These are phyloP conservation scores for Chernovozyma sophiae-reginae DNA, from an alignment of 1,139 yeast species.

Conservation along the genomic window DNA sequence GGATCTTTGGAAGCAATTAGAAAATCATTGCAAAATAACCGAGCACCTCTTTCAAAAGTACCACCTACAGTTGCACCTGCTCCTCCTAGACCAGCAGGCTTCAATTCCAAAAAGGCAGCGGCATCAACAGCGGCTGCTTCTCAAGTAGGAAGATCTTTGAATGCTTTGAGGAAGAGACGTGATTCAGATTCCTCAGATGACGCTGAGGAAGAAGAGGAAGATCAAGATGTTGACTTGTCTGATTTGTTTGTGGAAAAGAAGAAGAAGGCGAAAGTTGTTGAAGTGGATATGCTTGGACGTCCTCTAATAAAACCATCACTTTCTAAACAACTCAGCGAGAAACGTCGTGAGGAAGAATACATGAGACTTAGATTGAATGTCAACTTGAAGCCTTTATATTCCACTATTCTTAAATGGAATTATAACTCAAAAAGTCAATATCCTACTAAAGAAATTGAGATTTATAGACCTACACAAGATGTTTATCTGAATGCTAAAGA, in stretches of 20 bases:
- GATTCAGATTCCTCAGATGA: constrained; percentile 33
- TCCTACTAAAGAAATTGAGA: constrained; percentile 48
- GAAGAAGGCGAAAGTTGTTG: constrained; percentile 31
- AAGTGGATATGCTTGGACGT: constrained; percentile 36
- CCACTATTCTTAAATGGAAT: constrained; percentile 71
- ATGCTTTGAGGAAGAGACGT: constrained; percentile 23
- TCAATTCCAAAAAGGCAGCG: constrained; percentile 41
- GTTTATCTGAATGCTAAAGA: constrained; percentile 55
- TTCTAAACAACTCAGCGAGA: constrained; percentile 24
- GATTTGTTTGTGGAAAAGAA: constrained; percentile 40
- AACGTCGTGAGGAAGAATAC: constrained; percentile 63
- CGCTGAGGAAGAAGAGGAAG: constrained; percentile 30
- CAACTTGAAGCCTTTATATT: constrained; percentile 71
- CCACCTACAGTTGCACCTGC: constrained; percentile 47
- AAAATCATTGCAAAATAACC: constrained; percentile 27
- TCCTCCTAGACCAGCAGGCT: constrained; percentile 83
- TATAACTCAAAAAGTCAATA: constrained; percentile 53
- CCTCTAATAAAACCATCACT: constrained; percentile 22
- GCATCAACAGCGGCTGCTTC: constrained; percentile 14
- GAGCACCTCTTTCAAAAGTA: constrained; percentile 15
- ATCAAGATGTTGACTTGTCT: constrained; percentile 31
- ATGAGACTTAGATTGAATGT: constrained; percentile 81
- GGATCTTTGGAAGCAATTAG: constrained; percentile 40
- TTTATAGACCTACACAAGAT: constrained; percentile 38
- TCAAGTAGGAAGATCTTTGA: constrained; percentile 35